These are phyloP conservation scores for Triticum monococcum DNA, from an alignment of 176 grass and related monocot genomes.

Conservation along the genomic window DNA sequence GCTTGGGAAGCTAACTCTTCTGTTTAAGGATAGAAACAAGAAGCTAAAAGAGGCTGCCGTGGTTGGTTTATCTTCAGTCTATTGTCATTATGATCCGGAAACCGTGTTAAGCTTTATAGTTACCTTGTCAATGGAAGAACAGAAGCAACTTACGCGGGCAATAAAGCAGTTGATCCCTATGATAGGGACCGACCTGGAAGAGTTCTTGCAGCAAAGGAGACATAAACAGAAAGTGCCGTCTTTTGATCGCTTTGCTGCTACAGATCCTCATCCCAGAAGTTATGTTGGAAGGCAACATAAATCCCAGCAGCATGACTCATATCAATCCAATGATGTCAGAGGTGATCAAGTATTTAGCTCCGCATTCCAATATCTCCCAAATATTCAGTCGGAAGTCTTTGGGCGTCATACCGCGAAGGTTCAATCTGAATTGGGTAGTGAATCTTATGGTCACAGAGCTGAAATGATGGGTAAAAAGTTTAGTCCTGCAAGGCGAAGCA, in stretches of 20 bases:
- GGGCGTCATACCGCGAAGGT: background rate
- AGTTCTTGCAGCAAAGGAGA: conserved; percentile 78
- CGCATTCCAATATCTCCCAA: conserved; percentile 22
- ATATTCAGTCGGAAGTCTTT: conserved; percentile 10
- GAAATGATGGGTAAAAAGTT: conserved; percentile 30
- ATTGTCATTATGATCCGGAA: conserved; percentile 70
- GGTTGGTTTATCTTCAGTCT: conserved; percentile 72
- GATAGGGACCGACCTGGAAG: conserved; percentile 73
- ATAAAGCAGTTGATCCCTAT: conserved; percentile 69
- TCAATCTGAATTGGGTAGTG: conserved; percentile 11
- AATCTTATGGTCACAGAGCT: conserved; percentile 30
- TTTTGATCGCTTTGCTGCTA: conserved; percentile 55
- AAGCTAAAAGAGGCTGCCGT: conserved; percentile 76
- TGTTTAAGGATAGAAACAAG: conserved; percentile 76
- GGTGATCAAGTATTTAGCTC: conserved; percentile 38
- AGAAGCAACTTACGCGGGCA: conserved; percentile 63
- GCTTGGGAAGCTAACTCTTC: conserved; percentile 71
- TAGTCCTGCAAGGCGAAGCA: conserved; percentile 14
- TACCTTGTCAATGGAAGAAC: conserved; percentile 79
- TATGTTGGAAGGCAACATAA: conserved; percentile 23
- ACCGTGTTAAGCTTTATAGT: conserved; percentile 75
- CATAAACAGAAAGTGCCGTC: conserved; percentile 44
- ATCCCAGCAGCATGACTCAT: background rate
- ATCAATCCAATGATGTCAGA: conserved; percentile 34
- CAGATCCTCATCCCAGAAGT: conserved; percentile 43